Base-by-base conservation (phyloP, 257 asterid genomes). In the Solanum lignicaule region DNA sequence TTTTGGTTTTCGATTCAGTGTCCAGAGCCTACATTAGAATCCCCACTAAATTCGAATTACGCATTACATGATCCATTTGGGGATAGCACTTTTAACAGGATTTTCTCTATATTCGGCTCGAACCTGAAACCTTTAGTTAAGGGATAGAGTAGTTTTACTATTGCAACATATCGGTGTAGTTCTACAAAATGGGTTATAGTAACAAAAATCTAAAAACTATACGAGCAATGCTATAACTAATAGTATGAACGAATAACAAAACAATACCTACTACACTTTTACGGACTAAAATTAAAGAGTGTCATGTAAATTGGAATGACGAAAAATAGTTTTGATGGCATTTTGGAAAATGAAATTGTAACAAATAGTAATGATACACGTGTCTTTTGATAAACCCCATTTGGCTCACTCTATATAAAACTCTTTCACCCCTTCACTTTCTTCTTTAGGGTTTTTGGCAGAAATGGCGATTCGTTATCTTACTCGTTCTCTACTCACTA, bases 381-480 rank as follows among this genome's bases (percentile, higher is more conserved):
- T 69, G 38, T 29, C 23, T 35, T n/a, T 52, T 83, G 38, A n/a
- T 18, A 43, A 81, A 88, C 58, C 35, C 31, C 23, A 27, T 27
- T 33, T 73, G 12, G 38, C 21, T 36, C 20, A 6, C 23, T n/a
- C 65, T 36, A 25, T 66, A 87, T 82, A 85, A 88, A 92, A 88
- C 84, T 90, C 94, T 85, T 9, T 46, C 78, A 36, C 36, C 55
- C 62, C 75, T 39, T 87, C 58, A 32, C 21, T 10, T 9, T 43
- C 48, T 35, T 36, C 10, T 29, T 25, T 32, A 89, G 93, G 93
- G 92, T 93, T 93, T 93, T 43, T 7, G 21, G 31, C 87, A 76
- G 86, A 62, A 88, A 96, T 96, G 98, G 98, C 99, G 87, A 91
- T 94, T 88, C 92, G 96, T 29, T 88, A 83, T 72, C 73, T 94